phyloP scores from a whole-genome alignment of 306 rosid species.

The cucumber (Cucumis sativus) region Cucumber_9930_V3 NC_026656.2:1548001-1548500 shows the following conservation, averaged over 20 bases:
- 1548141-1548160: slow-evolving; percentile 45
- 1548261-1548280: slow-evolving; percentile 87
- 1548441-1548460: slow-evolving; percentile 81
- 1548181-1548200: neutral
- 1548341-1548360: neutral
- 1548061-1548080: slow-evolving; percentile 92
- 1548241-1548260: slow-evolving; percentile 74
- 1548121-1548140: slow-evolving; percentile 85
- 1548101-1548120: slow-evolving; percentile 93
- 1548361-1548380: neutral
- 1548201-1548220: neutral
- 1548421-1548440: slow-evolving; percentile 38
- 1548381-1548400: neutral
- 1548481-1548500: slow-evolving; percentile 78
- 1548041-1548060: slow-evolving; percentile 84
- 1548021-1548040: slow-evolving; percentile 3
- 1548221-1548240: slow-evolving; percentile 40
- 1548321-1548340: slow-evolving; percentile 1
- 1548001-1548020: neutral
- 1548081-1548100: slow-evolving; percentile 84
- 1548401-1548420: slow-evolving; percentile 1
- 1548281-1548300: slow-evolving; percentile 77
- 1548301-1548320: slow-evolving; percentile 72
- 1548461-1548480: slow-evolving; percentile 96
- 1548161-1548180: neutral